phyloP scores from a whole-genome alignment of 495 filamentous ascomycete species.

The Aspergillus affinis region DNA sequence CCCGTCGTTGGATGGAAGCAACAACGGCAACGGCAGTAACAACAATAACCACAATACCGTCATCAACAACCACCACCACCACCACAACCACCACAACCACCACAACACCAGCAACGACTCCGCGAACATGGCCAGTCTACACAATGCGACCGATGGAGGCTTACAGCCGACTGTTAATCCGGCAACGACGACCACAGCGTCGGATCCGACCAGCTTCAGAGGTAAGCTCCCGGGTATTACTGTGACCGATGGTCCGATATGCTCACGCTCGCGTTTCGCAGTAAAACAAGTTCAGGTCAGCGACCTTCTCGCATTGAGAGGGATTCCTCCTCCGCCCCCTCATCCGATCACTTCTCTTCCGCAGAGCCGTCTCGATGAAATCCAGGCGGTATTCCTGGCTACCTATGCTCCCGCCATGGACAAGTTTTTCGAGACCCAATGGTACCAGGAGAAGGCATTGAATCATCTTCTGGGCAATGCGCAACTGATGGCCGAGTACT shows the following conservation, averaged over 20 bases:
- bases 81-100: neutral
- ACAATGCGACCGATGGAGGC: constrained; percentile 31
- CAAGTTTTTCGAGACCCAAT: constrained; percentile 79
- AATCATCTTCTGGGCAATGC: constrained; percentile 55
- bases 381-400: constrained; percentile 69
- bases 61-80: neutral
- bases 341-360: constrained; percentile 56
- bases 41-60: neutral
- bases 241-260: neutral
- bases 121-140: constrained; percentile 36
- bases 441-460: constrained; percentile 63
- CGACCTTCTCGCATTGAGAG: constrained; percentile 70
- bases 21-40: constrained; percentile 8
- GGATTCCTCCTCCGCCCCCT: constrained; percentile 58
- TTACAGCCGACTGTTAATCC: constrained; percentile 32
- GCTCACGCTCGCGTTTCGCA: constrained; percentile 26
- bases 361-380: constrained; percentile 60
- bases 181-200: constrained; percentile 25
- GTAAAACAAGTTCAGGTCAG: constrained; percentile 72
- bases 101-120: constrained; percentile 12
- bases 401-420: constrained; percentile 77
- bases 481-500: constrained; percentile 61
- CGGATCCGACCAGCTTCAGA: constrained; percentile 38
- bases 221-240: constrained; percentile 24
- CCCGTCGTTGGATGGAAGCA: constrained; percentile 59